Conservation (phyloP, 345 rosid species). For the Schrenkiella parvula region DNA sequence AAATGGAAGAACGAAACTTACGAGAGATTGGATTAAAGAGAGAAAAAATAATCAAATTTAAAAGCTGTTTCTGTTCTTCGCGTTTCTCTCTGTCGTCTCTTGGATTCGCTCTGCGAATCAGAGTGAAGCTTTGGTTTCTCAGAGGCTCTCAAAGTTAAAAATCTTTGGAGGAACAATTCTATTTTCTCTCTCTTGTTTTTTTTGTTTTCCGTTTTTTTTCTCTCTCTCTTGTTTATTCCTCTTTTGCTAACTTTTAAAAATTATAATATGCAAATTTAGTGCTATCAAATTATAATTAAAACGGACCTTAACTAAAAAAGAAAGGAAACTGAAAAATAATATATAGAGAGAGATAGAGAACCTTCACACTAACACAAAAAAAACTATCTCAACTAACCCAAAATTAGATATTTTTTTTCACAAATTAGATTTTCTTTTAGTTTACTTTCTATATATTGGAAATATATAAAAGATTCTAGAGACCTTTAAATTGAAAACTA, state of each 20-base stretch:
- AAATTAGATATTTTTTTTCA: not conserved
- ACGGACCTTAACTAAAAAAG: not conserved
- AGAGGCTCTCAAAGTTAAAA: conserved; percentile 37
- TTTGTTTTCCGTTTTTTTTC: not conserved
- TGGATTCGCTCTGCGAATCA: conserved; percentile 70
- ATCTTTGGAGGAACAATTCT: conserved; percentile 42
- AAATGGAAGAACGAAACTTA: conserved; percentile 43
- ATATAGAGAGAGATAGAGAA: not conserved
- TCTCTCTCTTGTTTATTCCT: conserved; percentile 16
- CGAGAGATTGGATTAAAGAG: conserved; percentile 52
- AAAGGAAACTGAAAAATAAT: not conserved
- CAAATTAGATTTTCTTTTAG: not conserved
- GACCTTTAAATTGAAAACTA: not conserved
- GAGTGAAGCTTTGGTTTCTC: conserved; percentile 46
- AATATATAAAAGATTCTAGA: not conserved
- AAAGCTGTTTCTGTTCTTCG: conserved; percentile 43
- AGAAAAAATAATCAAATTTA: conserved; percentile 5
- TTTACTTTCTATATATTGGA: not conserved
- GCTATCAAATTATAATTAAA: conserved; percentile 7
- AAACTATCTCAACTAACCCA: not conserved
- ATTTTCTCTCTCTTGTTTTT: conserved; percentile 32
- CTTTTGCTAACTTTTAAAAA: not conserved
- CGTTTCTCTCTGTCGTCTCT: conserved; percentile 42
- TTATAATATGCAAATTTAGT: not conserved
- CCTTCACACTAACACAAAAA: not conserved